Conservation (phyloP, 805 yeast species). For the Zygosaccharomyces bisporus region DNA sequence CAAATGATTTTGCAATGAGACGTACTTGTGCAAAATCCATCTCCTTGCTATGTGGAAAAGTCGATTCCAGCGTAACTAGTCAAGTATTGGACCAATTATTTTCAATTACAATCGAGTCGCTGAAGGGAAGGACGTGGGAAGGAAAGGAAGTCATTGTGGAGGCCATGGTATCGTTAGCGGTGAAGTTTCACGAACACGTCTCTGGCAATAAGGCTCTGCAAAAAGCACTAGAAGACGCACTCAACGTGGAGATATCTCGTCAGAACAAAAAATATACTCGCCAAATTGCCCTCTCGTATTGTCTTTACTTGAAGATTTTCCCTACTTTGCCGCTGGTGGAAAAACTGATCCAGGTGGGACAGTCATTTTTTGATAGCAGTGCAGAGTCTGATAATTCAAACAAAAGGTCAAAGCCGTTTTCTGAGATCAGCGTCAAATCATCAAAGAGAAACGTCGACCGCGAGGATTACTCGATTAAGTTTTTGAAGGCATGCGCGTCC, state of each 20-base stretch:
- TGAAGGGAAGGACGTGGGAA: constrained; percentile 77
- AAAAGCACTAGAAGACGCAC: constrained; percentile 41
- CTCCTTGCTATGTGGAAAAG: constrained; percentile 50
- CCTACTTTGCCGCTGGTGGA: constrained; percentile 23
- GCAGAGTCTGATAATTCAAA: constrained; percentile 28
- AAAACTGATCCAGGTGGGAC: constrained; percentile 32
- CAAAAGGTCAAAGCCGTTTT: constrained; percentile 27
- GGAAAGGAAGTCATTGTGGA: constrained; percentile 79
- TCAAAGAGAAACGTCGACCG: constrained; percentile 41
- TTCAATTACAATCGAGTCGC: constrained; percentile 52
- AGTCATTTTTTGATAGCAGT: constrained; percentile 40
- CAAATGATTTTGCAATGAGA: constrained; percentile 60
- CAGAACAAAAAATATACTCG: constrained; percentile 62
- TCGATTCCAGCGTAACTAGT: constrained; percentile 35
- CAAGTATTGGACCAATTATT: constrained; percentile 42
- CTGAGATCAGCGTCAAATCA: constrained; percentile 38
- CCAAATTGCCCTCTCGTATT: constrained; percentile 50
- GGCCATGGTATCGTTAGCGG: constrained; percentile 59
- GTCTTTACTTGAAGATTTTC: constrained; percentile 45
- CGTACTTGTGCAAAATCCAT: constrained; percentile 68
- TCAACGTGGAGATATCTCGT: constrained; percentile 60
- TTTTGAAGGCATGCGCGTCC: constrained; percentile 38
- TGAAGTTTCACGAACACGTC: constrained; percentile 43
- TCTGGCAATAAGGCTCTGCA: constrained; percentile 32
- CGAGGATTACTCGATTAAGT: constrained; percentile 46